Base-by-base conservation (phyloP, 2,329 filamentous ascomycete species). In the Colletotrichum agaves region DNA sequence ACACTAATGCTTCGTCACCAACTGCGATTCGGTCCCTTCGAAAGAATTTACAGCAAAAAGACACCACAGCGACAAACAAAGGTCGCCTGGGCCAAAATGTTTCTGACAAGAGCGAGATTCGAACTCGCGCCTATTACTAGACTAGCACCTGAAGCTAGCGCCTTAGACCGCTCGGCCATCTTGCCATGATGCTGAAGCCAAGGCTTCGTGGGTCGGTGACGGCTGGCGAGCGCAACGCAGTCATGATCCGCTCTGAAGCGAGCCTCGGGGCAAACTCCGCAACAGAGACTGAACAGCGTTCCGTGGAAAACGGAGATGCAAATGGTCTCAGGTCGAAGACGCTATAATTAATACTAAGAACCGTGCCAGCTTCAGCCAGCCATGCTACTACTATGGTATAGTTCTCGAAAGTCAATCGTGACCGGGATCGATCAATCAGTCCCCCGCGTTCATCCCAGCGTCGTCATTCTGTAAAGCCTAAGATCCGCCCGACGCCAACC, bases 131-230 rank as follows among this genome's bases (percentile, higher is more conserved):
- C 39, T 61, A 49, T 65, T 65, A 55, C 63, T 49, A 61, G 47
- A 65, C 57, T 49, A 65, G 63, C 63, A 65, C 63, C 63, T 65
- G 63, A 65, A 65, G 57, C 63, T 65, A 49, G 63, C 63, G 63
- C 63, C 63, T 65, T 56, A 65, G 57, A 65, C 63, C 63, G 63
- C 63, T 65, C 63, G 63, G 63, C 49, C 63, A 61, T 65, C 63
- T 65, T 61, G 63, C 63, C 63, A 49, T 43, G 10, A 19, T 35
- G 21, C 15, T 19, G 21, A 46, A 33, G 57, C 33, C 46, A 21
- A 21, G 41, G 27, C 41, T 7, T 3, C 0, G 21, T 19, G 19
- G 37, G n/a, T 46, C 52, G 37, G 56, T 60, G 46, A 31, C 47
- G 27, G 41, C 11, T 41, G 3, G 3, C n/a, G 17, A n/a, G 47